Evolutionary conservation across 148 eudicot genomes (phyloP).

Genomic region (Cornus suecica): DNA sequence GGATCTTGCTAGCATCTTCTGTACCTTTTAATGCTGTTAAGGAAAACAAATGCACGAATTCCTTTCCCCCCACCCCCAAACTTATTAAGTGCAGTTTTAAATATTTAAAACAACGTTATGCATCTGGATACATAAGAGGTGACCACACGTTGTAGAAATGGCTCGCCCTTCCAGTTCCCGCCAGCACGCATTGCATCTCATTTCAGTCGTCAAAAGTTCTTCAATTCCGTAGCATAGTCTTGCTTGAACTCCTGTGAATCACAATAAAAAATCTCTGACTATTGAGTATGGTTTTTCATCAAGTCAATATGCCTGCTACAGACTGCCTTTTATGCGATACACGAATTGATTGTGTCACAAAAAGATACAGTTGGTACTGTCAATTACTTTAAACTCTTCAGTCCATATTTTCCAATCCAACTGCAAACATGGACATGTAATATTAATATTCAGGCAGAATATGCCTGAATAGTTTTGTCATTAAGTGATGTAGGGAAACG

Average conservation of each 20-base stretch:
- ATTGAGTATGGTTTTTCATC: neutral
- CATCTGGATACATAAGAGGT: constrained; percentile 75
- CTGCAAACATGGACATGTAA: neutral
- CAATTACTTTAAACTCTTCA: neutral
- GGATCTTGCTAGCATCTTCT: constrained; percentile 82
- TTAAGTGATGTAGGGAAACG: neutral
- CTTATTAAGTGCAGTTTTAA: neutral
- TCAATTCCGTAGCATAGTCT: constrained; percentile 13
- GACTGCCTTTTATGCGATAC: neutral
- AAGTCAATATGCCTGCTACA: neutral
- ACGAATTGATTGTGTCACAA: neutral
- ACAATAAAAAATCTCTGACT: neutral
- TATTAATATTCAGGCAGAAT: neutral
- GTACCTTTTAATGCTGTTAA: constrained; percentile 62
- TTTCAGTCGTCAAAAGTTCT: constrained; percentile 35
- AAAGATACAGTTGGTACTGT: neutral
- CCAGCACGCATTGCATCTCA: constrained; percentile 99
- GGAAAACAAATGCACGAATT: constrained; percentile 13
- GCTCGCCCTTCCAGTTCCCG: constrained; percentile 93
- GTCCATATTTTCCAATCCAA: neutral
- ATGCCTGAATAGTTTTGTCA: neutral
- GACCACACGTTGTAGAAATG: constrained; percentile 84
- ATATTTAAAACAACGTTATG: neutral
- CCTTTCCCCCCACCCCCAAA: neutral
- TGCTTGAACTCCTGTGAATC: neutral